Conservation (phyloP, 1,139 yeast genomes). For the Debaryomyces robertsiae region DNA sequence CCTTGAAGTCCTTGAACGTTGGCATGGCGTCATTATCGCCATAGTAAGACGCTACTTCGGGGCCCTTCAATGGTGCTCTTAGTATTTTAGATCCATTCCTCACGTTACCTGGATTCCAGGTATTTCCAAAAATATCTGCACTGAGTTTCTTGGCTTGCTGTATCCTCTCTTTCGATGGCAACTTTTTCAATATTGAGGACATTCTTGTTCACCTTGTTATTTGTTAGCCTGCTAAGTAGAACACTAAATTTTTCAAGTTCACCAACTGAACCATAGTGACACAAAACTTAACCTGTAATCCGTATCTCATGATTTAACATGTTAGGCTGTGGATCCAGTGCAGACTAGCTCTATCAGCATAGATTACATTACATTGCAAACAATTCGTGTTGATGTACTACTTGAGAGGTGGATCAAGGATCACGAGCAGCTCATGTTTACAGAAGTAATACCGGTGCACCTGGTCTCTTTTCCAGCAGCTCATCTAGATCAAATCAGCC, state of each 20-base stretch:
- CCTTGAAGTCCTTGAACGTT: conserved; percentile 60
- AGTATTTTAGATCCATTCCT: conserved; percentile 82
- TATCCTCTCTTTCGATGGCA: conserved; percentile 33
- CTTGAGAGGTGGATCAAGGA: too few relatives aligned
- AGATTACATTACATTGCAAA: too few relatives aligned
- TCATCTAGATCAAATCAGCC: too few relatives aligned
- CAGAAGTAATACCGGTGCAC: too few relatives aligned
- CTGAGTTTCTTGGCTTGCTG: conserved; percentile 32
- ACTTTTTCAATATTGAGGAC: conserved; percentile 22
- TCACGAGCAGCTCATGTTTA: too few relatives aligned
- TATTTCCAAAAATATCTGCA: conserved; percentile 36
- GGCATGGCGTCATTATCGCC: conserved; percentile 70
- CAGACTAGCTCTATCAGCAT: too few relatives aligned
- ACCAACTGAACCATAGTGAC: background rate
- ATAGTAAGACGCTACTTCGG: conserved; percentile 69
- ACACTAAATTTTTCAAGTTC: conserved; percentile 2
- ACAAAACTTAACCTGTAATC: background rate
- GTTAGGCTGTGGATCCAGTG: background rate
- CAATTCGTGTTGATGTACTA: too few relatives aligned
- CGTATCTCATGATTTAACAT: background rate
- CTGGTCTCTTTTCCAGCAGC: too few relatives aligned
- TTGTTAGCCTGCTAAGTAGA: background rate
- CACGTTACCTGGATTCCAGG: conserved; percentile 62
- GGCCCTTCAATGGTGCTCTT: conserved; percentile 75
- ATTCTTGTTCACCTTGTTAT: conserved; percentile 7